These are phyloP conservation scores for Avena insularis DNA, from an alignment of 176 grass and related monocot genomes.

Conservation along the genomic window DNA sequence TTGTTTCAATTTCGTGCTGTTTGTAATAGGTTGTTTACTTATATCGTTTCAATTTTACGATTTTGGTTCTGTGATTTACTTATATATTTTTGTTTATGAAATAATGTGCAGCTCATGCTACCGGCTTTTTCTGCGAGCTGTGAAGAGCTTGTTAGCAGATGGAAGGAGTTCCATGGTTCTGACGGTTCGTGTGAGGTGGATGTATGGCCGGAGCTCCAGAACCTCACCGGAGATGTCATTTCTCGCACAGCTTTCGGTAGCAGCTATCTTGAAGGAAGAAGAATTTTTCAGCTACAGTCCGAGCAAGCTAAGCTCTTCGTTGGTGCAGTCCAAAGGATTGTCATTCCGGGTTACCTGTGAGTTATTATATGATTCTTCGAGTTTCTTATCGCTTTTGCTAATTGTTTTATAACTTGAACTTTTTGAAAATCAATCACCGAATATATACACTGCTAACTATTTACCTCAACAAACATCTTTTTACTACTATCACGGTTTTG, in stretches of 20 bases:
- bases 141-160: slow-evolving; percentile 56
- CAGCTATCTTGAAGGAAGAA: slow-evolving; percentile 56
- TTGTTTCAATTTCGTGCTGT: not conserved
- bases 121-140: slow-evolving; percentile 63
- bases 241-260: slow-evolving; percentile 41
- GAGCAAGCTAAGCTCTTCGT: slow-evolving; percentile 42
- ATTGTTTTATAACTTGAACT: not conserved
- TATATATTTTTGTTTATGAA: not conserved
- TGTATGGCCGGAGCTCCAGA: slow-evolving; percentile 42
- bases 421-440: not conserved
- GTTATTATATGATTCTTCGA: not conserved
- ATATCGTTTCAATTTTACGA: not conserved
- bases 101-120: slow-evolving; percentile 58
- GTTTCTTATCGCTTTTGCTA: not conserved
- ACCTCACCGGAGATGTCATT: slow-evolving; percentile 44
- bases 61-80: not conserved
- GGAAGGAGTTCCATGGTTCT: slow-evolving; percentile 26
- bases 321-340: slow-evolving; percentile 5
- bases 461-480: not conserved
- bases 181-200: slow-evolving; percentile 45
- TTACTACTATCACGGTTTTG: not conserved
- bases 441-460: not conserved
- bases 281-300: slow-evolving; percentile 58
- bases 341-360: slow-evolving; percentile 51
- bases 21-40: not conserved